phyloP scores from a whole-genome alignment of 495 filamentous ascomycete species.

The Trichocladium antarcticum region DNA sequence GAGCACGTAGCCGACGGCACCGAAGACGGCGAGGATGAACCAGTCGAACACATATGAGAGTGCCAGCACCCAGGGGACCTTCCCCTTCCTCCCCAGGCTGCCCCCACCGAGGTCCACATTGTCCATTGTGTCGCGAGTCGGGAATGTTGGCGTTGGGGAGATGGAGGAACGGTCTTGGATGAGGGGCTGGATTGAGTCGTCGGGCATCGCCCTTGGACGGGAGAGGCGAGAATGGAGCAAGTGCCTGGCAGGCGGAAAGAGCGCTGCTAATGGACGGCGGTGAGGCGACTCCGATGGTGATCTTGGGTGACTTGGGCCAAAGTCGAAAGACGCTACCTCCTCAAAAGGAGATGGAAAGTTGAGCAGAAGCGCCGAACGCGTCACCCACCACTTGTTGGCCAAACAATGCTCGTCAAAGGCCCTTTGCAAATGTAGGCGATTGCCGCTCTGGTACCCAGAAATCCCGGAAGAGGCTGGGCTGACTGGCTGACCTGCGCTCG shows the following conservation, averaged over 20 bases:
- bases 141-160: slow-evolving; percentile 15
- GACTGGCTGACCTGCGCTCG: not conserved
- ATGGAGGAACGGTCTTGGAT: slow-evolving; percentile 18
- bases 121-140: slow-evolving; percentile 17
- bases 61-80: slow-evolving; percentile 22
- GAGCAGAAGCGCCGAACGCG: not conserved
- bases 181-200: slow-evolving; percentile 24
- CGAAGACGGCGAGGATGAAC: slow-evolving; percentile 33
- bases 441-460: not conserved
- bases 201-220: slow-evolving; percentile 18
- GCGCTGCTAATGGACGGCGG: too few relatives aligned
- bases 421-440: not conserved
- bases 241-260: not conserved
- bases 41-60: slow-evolving; percentile 40
- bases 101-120: slow-evolving; percentile 9
- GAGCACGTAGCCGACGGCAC: slow-evolving; percentile 34
- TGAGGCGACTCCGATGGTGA: too few relatives aligned
- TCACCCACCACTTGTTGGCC: not conserved
- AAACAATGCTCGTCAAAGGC: not conserved
- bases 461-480: not conserved
- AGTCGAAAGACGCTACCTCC: too few relatives aligned
- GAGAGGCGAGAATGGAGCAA: slow-evolving; percentile 1
- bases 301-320: too few relatives aligned
- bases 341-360: not conserved
- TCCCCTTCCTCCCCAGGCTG: slow-evolving; percentile 15